These are phyloP conservation scores for Epichloe amarillans DNA, from an alignment of 2,329 filamentous ascomycete species.

Conservation along the genomic window DNA sequence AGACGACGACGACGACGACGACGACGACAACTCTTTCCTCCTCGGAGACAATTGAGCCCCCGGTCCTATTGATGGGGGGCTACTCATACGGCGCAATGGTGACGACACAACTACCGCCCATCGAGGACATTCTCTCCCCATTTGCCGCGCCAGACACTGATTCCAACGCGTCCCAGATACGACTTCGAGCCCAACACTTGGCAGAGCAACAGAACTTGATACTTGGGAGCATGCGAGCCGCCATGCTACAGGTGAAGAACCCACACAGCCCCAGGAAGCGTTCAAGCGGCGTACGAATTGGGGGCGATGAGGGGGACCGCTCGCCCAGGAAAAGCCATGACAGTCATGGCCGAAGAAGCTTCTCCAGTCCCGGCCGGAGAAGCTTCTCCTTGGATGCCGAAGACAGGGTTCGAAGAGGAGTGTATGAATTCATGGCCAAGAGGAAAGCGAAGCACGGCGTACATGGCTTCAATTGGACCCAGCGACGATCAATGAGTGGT, in stretches of 20 bases:
- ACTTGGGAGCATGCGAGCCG: conserved; percentile 22
- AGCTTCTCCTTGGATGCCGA: conserved; percentile 32
- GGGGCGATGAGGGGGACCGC: conserved; percentile 32
- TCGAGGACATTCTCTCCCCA: conserved; percentile 42
- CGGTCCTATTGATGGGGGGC: conserved; percentile 55
- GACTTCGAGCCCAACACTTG: conserved; percentile 54
- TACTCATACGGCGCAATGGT: conserved; percentile 90
- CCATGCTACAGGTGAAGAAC: conserved; percentile 15
- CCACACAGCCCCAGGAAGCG: conserved; percentile 12
- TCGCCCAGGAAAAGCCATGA: conserved; percentile 26
- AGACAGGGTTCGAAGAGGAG: conserved; percentile 32
- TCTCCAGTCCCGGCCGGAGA: conserved; percentile 19
- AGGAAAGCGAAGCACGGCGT: conserved; percentile 16
- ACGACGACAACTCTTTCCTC: neutral
- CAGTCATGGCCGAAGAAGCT: conserved; percentile 15
- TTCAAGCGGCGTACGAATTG: conserved; percentile 31
- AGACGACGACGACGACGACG: neutral
- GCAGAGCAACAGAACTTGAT: conserved; percentile 47
- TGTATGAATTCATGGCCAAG: conserved; percentile 33
- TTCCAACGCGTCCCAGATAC: conserved; percentile 53
- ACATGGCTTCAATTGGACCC: neutral
- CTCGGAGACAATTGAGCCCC: conserved; percentile 7
- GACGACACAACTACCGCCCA: conserved; percentile 55
- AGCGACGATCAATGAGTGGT: neutral
- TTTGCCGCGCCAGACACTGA: conserved; percentile 42